A percentile compares a stretch with the other conserved stretches of the same genome.
These are phyloP conservation scores for Colletotrichum brevisporum DNA, from an alignment of 2,329 filamentous ascomycete genomes.

Conservation along the genomic window DNA sequence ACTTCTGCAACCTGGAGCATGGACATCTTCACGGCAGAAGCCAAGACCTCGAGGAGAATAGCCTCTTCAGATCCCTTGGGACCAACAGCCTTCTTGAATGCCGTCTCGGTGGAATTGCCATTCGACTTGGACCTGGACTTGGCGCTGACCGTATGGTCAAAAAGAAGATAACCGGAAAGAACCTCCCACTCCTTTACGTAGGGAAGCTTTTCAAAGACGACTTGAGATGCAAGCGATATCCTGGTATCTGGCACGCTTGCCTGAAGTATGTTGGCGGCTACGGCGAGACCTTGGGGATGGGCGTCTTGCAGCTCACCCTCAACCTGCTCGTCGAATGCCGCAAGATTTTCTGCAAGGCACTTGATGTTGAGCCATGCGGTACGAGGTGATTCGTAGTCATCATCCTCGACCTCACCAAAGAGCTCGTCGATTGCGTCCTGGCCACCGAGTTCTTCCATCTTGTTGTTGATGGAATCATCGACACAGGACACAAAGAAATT, in stretches of 20 bases:
- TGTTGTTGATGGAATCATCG: slow-evolving; percentile 82
- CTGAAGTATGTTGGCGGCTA: slow-evolving; percentile 70
- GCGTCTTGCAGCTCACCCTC: slow-evolving; percentile 67
- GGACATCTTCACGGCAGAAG: slow-evolving; percentile 82
- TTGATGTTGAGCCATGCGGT: slow-evolving; percentile 93
- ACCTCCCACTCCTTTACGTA: slow-evolving; percentile 91
- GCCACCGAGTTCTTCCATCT: slow-evolving; percentile 87
- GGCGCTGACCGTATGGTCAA: slow-evolving; percentile 83
- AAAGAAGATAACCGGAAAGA: slow-evolving; percentile 89
- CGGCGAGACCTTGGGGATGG: slow-evolving; percentile 61
- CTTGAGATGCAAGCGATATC: slow-evolving; percentile 88
- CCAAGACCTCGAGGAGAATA: slow-evolving; percentile 88
- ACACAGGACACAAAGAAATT: slow-evolving; percentile 93
- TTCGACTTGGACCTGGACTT: slow-evolving; percentile 67
- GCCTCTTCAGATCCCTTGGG: slow-evolving; percentile 84
- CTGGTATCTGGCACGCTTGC: slow-evolving; percentile 81
- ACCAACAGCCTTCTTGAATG: slow-evolving; percentile 80
- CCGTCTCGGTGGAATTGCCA: slow-evolving; percentile 70
- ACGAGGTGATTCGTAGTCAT: slow-evolving; percentile 82
- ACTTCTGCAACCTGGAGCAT: slow-evolving; percentile 77
- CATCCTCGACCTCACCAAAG: slow-evolving; percentile 78
- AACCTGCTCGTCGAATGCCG: slow-evolving; percentile 82
- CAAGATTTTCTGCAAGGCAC: slow-evolving; percentile 86
- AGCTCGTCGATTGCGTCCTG: slow-evolving; percentile 82
- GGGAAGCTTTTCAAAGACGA: slow-evolving; percentile 84